Conservation (phyloP, 805 yeast genomes). For the Nematodospora valgi region DNA sequence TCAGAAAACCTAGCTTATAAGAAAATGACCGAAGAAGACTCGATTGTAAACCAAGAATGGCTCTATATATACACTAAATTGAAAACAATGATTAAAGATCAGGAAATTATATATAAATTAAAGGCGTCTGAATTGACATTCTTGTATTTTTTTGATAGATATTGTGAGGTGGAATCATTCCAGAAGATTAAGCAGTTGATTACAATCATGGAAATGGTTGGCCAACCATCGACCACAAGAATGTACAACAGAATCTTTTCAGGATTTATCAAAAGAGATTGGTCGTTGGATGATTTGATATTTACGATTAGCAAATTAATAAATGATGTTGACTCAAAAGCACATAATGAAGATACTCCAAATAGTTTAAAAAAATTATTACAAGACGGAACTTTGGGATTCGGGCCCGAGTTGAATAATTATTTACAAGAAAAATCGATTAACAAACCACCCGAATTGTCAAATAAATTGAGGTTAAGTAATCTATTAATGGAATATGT, state of each 20-base stretch:
- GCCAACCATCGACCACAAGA: conserved; percentile 31
- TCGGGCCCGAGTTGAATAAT: too few species aligned
- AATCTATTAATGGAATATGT: neutral
- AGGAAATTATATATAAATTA: conserved; percentile 9
- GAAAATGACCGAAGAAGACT: conserved; percentile 15
- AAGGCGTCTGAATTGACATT: conserved; percentile 26
- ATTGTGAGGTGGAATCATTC: conserved; percentile 13
- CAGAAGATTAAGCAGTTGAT: conserved; percentile 13
- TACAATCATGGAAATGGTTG: conserved; percentile 17
- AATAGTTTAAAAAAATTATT: neutral
- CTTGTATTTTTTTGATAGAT: conserved; percentile 16
- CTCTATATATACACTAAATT: conserved; percentile 15
- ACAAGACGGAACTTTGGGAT: too few species aligned
- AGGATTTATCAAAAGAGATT: conserved; percentile 11
- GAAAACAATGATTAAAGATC: conserved; percentile 12
- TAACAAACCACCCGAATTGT: too few species aligned
- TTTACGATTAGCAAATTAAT: too few species aligned
- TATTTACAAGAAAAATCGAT: too few species aligned
- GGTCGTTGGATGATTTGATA: conserved; percentile 6
- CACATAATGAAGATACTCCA: neutral
- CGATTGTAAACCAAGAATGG: conserved; percentile 12
- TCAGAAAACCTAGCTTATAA: conserved; percentile 9
- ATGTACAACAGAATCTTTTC: conserved; percentile 21
- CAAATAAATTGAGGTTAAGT: neutral
- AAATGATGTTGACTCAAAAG: neutral